Evolutionary conservation across 768 basidiomycete species (phyloP).

Genomic region (Mycena filopes): DNA sequence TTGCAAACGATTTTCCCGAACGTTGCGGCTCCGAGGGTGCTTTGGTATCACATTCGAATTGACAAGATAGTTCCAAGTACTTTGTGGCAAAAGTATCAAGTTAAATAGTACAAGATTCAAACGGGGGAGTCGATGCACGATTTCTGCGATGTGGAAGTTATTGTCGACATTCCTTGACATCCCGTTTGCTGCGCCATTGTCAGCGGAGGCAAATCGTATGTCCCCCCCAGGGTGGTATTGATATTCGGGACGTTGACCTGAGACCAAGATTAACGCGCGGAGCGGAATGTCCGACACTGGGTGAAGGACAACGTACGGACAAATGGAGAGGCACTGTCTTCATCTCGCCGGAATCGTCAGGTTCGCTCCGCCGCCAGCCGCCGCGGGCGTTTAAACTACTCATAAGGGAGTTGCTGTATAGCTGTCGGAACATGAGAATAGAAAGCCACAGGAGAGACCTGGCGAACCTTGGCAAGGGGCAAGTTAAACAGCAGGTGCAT

Average conservation of each 20-base stretch:
- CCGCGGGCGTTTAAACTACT: conserved; percentile 50
- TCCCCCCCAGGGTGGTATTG: neutral
- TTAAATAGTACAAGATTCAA: neutral
- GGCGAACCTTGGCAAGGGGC: conserved; percentile 43
- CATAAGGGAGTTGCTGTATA: conserved; percentile 52
- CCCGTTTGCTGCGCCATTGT: conserved; percentile 12
- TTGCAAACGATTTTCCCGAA: conserved; percentile 1
- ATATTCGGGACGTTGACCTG: conserved; percentile 22
- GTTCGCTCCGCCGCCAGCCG: conserved; percentile 28
- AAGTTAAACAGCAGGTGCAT: conserved; percentile 48
- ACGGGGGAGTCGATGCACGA: conserved; percentile 26
- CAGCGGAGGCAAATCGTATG: conserved; percentile 8
- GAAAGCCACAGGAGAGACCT: neutral
- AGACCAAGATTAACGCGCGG: neutral
- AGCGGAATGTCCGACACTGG: too few relatives aligned
- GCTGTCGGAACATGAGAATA: neutral
- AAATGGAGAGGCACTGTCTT: conserved; percentile 25
- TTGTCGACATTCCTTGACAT: neutral
- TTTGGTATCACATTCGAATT: neutral
- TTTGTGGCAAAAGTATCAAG: neutral
- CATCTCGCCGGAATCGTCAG: conserved; percentile 24
- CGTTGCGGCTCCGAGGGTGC: neutral
- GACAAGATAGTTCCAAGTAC: neutral
- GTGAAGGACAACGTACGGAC: conserved; percentile 27
- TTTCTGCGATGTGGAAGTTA: conserved; percentile 2